Conservation (phyloP, 305 asterid genomes). For the Fraxinus floribunda region DNA sequence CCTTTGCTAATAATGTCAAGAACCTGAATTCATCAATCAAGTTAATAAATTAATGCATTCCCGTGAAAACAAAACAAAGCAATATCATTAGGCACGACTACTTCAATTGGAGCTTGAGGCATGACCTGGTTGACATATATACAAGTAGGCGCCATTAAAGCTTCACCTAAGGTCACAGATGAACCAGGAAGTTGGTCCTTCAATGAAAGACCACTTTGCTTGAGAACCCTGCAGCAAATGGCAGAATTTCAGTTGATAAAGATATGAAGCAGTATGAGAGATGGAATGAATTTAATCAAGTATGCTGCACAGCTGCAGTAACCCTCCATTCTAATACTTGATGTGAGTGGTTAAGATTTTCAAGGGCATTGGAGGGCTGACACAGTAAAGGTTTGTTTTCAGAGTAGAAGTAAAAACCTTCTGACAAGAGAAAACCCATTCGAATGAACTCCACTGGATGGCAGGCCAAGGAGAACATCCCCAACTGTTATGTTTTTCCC, state of each 20-base stretch:
- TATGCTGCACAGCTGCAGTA: neutral
- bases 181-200: constrained; percentile 73
- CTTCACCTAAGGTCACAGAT: constrained; percentile 62
- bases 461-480: constrained; percentile 81
- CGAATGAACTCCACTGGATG: constrained; percentile 97
- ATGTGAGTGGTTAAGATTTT: neutral
- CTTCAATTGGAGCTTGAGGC: neutral
- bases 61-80: neutral
- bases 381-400: neutral
- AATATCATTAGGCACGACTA: neutral
- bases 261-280: neutral
- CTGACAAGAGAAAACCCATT: constrained; percentile 91
- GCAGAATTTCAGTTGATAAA: neutral
- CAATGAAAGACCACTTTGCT: constrained; percentile 70
- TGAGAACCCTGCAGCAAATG: constrained; percentile 57
- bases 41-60: neutral
- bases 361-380: neutral
- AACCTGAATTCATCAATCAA: constrained; percentile 44
- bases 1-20: constrained; percentile 79
- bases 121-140: constrained; percentile 89
- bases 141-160: constrained; percentile 93
- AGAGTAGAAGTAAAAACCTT: constrained; percentile 45
- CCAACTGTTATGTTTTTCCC: constrained; percentile 73
- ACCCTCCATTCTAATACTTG: neutral
- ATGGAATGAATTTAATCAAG: neutral